Base-by-base conservation (phyloP, 1,284 basidiomycete species). In the Irpex sp. region DNA sequence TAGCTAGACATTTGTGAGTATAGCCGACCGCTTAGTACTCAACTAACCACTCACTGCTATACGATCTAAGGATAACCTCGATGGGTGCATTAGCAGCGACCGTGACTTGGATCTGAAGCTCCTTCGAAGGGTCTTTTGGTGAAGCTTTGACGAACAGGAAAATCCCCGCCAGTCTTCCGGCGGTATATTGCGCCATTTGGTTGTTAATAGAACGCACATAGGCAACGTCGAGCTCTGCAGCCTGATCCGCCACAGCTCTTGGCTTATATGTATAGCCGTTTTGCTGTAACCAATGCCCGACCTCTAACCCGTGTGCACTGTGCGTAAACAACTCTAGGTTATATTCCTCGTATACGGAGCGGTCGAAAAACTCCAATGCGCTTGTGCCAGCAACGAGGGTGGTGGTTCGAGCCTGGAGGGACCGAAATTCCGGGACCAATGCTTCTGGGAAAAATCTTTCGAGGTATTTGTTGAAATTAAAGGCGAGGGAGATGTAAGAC, bases 321-420 rank as follows among this genome's bases (percentile, higher is more conserved):
- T 11, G 49, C 36, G 59, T 31, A 66, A 82, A 85, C 4, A 84
- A 48, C 60, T 85, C 83, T 1, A 85, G 77, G 67, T 84, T 83
- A 3, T 81, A 74, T 15, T 77, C 75, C 1, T 76, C 76, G 66
- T 83, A 85, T 31, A 72, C 67, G 0, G 72, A 68, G 8, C 83
- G 68, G 52, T 78, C 78, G 56, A 85, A 74, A 67, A 84, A 81
- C 65, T 84, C 82, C 5, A 85, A 76, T 1, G 79, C 83, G 36
- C 70, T 73, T 0, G 83, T 85, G 13, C 83, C 83, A 1, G 83
- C 84, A 26, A 85, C 76, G 11, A 85, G 65, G 0, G 77, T 75
- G 26, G 76, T 76, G 0, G 81, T 83, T 47, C 67, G 64, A 0
- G 75, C 77, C 69, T 83, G 82, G 5, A 85, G 69, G 36, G 66